Conservation (phyloP, 208 protist species). For the Acanthamoeba comandoni region DNA sequence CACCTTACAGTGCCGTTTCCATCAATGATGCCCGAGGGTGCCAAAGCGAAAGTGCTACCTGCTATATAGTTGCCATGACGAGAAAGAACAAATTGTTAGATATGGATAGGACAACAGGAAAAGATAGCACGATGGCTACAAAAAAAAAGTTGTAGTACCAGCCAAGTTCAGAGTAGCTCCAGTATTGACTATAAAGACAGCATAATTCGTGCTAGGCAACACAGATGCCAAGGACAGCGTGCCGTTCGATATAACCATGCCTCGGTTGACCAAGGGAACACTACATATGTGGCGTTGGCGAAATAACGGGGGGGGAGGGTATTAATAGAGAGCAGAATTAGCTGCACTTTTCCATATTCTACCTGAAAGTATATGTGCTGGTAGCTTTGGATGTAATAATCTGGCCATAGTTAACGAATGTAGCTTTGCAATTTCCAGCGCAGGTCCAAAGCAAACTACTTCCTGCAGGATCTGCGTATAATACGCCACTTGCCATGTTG, state of each 20-base stretch:
- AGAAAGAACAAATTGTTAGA: too few relatives aligned
- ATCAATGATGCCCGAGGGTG: slow-evolving; percentile 20
- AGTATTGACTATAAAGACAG: background rate
- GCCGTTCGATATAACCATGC: slow-evolving; percentile 13
- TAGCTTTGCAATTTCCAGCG: background rate
- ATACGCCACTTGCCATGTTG: slow-evolving; percentile 4
- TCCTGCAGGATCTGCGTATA: background rate
- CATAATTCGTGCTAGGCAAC: slow-evolving; percentile 21
- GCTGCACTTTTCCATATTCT: too few relatives aligned
- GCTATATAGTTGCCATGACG: too few relatives aligned
- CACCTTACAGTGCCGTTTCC: background rate
- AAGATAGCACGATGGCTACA: too few relatives aligned
- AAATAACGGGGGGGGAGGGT: too few relatives aligned
- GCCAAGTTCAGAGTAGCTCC: slow-evolving; percentile 32
- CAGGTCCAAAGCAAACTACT: background rate
- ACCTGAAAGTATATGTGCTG: background rate
- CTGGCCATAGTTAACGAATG: slow-evolving; percentile 60
- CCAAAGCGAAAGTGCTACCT: slow-evolving; percentile 37
- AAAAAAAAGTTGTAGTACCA: background rate
- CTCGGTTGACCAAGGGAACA: slow-evolving; percentile 50
- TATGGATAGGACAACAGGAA: too few relatives aligned
- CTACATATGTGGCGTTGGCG: background rate
- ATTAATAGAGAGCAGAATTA: too few relatives aligned
- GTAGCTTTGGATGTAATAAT: slow-evolving; percentile 18
- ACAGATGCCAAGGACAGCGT: background rate